Evolutionary conservation across 2,329 filamentous ascomycete species (phyloP), one percentile per base, ranked within the genome.

Genomic region (Mollisiaceae sp.): DNA sequence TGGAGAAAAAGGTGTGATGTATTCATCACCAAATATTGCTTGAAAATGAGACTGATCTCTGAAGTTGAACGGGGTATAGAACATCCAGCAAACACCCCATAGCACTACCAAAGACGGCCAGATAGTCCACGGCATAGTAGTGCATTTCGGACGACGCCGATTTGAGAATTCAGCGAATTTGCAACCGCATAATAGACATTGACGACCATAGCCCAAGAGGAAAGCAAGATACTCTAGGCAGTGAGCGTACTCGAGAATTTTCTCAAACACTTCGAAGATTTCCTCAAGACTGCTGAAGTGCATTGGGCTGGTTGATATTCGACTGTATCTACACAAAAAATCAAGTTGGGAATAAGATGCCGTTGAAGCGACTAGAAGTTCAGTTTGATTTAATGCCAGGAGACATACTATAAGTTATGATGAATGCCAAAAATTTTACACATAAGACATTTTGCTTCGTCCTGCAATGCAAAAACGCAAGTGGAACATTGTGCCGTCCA

Each of bases 1-100:
- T 20, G 43, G 43, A 47, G 15, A 2, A 47, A 22, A 47, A n/a
- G 20, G 20, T 4, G 18, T 4, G 20, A 20, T 5, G 5, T 18
- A 22, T 32, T 54, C 50, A 32, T 15, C 18, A 2, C 6, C 15
- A 35, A 32, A 11, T 32, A 12, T 41, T 41, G 50, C 18, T 9
- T 14, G 5, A 20, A 24, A 50, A 24, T 22, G 5, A 50, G n/a
- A 18, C 22, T 50, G n/a, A 8, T 50, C 45, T 4, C 11, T 8
- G n/a, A 8, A 22, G 32, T 41, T 12, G 4, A 39, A 39, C 18
- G 39, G 38, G 8, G 20, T 15, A 50, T 63, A 39, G 47, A 70
- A 70, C 69, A 69, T 70, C 69, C 67, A 70, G 38, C 69, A 70
- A 14, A 70, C 69, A 20, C 69, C 69, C 69, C 69, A 70, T 24